Conservation (phyloP, 139 green algal species). For the Nannochloris sp. region DNA sequence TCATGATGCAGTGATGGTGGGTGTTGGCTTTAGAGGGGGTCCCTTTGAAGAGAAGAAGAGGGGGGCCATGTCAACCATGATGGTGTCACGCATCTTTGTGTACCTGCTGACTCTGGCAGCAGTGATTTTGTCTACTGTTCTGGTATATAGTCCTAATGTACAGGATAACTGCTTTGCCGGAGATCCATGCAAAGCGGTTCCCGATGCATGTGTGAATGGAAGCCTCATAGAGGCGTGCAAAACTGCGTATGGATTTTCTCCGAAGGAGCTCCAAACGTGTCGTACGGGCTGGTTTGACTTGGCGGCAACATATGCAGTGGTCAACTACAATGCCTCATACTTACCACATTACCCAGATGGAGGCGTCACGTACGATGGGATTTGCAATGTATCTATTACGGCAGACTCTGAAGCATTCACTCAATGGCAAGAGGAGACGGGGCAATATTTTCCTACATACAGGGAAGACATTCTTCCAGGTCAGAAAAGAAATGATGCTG, state of each 20-base stretch:
- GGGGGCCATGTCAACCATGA: not conserved
- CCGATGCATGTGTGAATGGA: not conserved
- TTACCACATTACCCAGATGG: not conserved
- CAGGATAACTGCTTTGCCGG: conserved; percentile 9
- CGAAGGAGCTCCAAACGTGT: not conserved
- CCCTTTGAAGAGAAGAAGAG: conserved; percentile 7
- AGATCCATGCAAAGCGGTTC: conserved; percentile 18
- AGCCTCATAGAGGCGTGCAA: not conserved
- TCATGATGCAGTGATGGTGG: not conserved
- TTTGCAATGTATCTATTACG: not conserved
- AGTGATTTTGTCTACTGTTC: not conserved
- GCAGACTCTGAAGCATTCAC: not conserved
- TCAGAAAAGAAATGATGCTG: not conserved
- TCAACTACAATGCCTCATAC: not conserved
- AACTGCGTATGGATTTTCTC: not conserved
- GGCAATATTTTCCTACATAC: not conserved
- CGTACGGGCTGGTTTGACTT: not conserved
- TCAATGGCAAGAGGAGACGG: not conserved
- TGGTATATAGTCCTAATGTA: not conserved
- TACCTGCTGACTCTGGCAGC: not conserved
- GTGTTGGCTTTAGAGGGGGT: conserved; percentile 7
- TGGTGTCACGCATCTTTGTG: not conserved
- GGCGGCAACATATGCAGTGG: not conserved
- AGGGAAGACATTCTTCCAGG: not conserved
- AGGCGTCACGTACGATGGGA: not conserved